Evolutionary conservation across 495 filamentous ascomycete genomes (phyloP).

Genomic region (Mytilinidion resinicola): DNA sequence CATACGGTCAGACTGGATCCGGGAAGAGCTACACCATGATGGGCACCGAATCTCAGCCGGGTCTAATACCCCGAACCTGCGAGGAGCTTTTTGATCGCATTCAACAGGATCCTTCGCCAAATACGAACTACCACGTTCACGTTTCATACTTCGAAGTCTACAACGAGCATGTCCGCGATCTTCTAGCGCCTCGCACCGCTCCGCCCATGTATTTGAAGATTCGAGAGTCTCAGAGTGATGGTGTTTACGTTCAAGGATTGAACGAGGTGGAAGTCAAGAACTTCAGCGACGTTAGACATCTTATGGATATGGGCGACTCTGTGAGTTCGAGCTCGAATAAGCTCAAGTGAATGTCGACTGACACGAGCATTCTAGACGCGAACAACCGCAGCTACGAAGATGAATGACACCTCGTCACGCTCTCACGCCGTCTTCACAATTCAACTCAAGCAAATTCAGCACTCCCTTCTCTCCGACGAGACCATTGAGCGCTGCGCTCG

Average conservation of each 20-base stretch:
- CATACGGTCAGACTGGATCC: conserved; percentile 95
- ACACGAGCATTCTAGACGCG: conserved; percentile 47
- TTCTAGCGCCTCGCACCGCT: conserved; percentile 71
- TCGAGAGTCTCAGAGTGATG: conserved; percentile 88
- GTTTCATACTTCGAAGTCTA: conserved; percentile 99
- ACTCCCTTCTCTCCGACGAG: conserved; percentile 88
- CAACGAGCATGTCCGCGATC: conserved; percentile 96
- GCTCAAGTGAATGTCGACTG: neutral
- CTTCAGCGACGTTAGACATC: conserved; percentile 72
- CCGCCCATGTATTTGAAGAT: conserved; percentile 93
- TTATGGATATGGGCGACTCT: conserved; percentile 82
- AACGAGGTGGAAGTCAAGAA: conserved; percentile 85
- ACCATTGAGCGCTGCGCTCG: conserved; percentile 90
- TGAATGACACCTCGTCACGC: conserved; percentile 96
- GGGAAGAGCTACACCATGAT: conserved; percentile 99
- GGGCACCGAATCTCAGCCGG: conserved; percentile 80
- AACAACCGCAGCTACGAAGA: conserved; percentile 94
- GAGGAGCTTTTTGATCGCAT: conserved; percentile 95
- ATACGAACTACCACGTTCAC: conserved; percentile 91
- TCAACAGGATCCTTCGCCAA: conserved; percentile 71
- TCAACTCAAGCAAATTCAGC: conserved; percentile 92
- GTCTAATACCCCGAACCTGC: conserved; percentile 94
- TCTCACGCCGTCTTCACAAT: conserved; percentile 98
- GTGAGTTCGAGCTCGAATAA: conserved; percentile 5
- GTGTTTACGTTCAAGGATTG: conserved; percentile 95